These are phyloP conservation scores for Ceratobasidium sp. DNA, from an alignment of 1,284 basidiomycete species.

Conservation along the genomic window DNA sequence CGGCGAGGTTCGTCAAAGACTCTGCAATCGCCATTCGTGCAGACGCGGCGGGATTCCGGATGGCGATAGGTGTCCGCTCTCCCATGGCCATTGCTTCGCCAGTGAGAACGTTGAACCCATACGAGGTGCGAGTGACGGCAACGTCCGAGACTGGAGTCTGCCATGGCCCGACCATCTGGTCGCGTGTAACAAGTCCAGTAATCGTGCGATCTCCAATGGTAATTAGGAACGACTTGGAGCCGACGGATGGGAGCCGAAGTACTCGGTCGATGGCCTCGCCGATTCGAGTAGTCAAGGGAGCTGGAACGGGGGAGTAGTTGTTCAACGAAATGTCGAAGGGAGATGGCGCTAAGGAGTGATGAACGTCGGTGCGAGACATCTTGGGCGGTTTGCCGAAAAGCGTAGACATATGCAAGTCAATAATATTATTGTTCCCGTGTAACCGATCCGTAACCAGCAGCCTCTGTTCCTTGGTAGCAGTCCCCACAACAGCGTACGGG, in stretches of 20 bases:
- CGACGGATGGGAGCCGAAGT: constrained; percentile 90
- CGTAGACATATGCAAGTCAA: constrained; percentile 92
- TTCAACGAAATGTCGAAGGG: constrained; percentile 80
- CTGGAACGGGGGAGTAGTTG: constrained; percentile 67
- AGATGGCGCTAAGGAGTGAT: constrained; percentile 62
- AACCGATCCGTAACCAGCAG: constrained; percentile 92
- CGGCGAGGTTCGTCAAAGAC: constrained; percentile 90
- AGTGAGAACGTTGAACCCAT: constrained; percentile 84
- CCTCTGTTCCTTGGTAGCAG: constrained; percentile 82
- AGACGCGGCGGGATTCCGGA: constrained; percentile 87
- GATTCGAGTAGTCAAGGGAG: constrained; percentile 61
- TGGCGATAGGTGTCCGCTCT: constrained; percentile 92
- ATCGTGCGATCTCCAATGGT: constrained; percentile 97
- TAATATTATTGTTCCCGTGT: constrained; percentile 81
- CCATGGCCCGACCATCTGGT: constrained; percentile 99
- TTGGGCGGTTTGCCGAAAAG: constrained; percentile 97
- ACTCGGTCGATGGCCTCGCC: constrained; percentile 79
- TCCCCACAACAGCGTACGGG: constrained; percentile 91
- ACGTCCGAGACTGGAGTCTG: constrained; percentile 98
- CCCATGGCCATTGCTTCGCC: constrained; percentile 99
- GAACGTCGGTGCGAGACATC: constrained; percentile 82
- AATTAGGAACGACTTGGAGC: constrained; percentile 96
- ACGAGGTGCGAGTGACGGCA: constrained; percentile 93
- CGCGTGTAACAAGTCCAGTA: constrained; percentile 93
- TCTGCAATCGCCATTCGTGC: constrained; percentile 97